These are phyloP conservation scores for Xenoacremonium recifei DNA, from an alignment of 2,329 filamentous ascomycete species.

Conservation along the genomic window DNA sequence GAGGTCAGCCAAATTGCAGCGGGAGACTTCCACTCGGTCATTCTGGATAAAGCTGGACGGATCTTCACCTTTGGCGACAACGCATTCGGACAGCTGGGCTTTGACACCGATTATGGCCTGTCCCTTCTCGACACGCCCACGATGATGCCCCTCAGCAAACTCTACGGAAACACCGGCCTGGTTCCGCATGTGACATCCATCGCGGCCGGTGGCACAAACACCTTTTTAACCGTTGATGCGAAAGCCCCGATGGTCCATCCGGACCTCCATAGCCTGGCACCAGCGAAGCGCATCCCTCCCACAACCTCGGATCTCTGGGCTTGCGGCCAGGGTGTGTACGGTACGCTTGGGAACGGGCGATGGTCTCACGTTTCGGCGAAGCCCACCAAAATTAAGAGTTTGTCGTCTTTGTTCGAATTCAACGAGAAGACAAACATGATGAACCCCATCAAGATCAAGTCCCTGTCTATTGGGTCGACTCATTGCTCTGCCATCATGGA, in stretches of 20 bases:
- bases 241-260: constrained; percentile 40
- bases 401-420: constrained; percentile 85
- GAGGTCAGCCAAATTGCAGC: constrained; percentile 73
- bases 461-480: constrained; percentile 72
- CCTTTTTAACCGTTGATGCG: constrained; percentile 84
- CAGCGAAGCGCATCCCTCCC: constrained; percentile 32
- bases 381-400: constrained; percentile 76
- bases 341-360: constrained; percentile 77
- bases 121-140: constrained; percentile 68
- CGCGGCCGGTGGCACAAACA: constrained; percentile 82
- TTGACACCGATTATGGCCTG: constrained; percentile 63
- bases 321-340: constrained; percentile 82
- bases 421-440: constrained; percentile 68
- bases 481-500: constrained; percentile 82
- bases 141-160: constrained; percentile 65
- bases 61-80: constrained; percentile 93
- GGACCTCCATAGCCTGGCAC: constrained; percentile 20
- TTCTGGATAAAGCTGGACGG: constrained; percentile 70
- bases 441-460: constrained; percentile 74
- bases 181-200: constrained; percentile 70
- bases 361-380: constrained; percentile 84
- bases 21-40: constrained; percentile 84
- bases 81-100: constrained; percentile 85
- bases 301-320: constrained; percentile 69
- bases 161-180: constrained; percentile 68